Conservation (phyloP, 2,329 filamentous ascomycete species). For the Xylaria sp. region DNA sequence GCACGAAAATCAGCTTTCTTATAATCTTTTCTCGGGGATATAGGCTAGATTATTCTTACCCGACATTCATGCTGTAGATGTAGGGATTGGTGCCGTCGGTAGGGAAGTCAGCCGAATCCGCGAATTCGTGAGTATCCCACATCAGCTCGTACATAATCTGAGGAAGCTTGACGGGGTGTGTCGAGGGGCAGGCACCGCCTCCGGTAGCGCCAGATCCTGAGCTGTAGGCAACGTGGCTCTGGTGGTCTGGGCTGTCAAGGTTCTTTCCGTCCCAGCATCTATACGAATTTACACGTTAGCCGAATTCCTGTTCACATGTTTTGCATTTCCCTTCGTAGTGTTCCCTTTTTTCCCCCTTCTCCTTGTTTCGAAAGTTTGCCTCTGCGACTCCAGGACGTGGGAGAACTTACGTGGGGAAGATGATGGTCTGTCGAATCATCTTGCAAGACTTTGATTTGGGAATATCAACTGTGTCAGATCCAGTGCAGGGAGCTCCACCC, state of each 20-base stretch:
- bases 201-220: slow-evolving; percentile 51
- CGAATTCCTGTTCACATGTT: not conserved
- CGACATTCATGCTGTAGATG: slow-evolving; percentile 52
- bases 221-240: slow-evolving; percentile 54
- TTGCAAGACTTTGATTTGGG: slow-evolving; percentile 53
- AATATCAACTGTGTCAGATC: slow-evolving; percentile 56
- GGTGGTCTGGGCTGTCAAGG: slow-evolving; percentile 54
- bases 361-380: too few relatives aligned
- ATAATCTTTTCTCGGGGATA: not conserved
- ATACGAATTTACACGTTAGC: slow-evolving; percentile 25
- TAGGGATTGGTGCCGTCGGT: slow-evolving; percentile 50
- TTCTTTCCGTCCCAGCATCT: slow-evolving; percentile 58
- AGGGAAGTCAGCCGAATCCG: slow-evolving; percentile 51
- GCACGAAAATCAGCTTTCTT: not conserved
- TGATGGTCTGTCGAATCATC: slow-evolving; percentile 60
- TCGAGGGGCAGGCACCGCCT: slow-evolving; percentile 53
- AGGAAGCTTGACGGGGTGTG: slow-evolving; percentile 53
- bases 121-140: slow-evolving; percentile 52
- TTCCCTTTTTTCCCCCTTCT: not conserved
- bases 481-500: slow-evolving; percentile 56
- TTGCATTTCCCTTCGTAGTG: not conserved
- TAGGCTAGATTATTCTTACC: slow-evolving; percentile 34
- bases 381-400: not conserved
- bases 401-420: slow-evolving; percentile 50
- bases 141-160: slow-evolving; percentile 57